These are phyloP conservation scores for Fomitopsis palustris DNA, from an alignment of 1,284 basidiomycete species.

Conservation along the genomic window DNA sequence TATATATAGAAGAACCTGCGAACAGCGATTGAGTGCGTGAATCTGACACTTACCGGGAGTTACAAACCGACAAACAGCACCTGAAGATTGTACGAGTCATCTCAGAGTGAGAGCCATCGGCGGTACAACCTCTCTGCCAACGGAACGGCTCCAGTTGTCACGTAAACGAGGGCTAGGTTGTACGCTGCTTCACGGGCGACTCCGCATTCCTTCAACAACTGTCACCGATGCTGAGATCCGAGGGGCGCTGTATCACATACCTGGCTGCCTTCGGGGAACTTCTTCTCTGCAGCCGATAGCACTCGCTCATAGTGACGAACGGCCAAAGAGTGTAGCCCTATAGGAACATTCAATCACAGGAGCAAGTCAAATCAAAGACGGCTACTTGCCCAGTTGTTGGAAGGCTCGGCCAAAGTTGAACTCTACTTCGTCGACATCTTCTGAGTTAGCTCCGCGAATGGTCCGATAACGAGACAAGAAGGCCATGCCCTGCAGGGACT, in stretches of 20 bases:
- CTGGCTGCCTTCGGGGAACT: slow-evolving; percentile 15
- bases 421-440: slow-evolving; percentile 74
- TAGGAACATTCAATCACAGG: not conserved
- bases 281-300: slow-evolving; percentile 53
- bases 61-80: not conserved
- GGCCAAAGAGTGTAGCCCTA: slow-evolving; percentile 79
- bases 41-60: not conserved
- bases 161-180: slow-evolving; percentile 82
- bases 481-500: slow-evolving; percentile 62
- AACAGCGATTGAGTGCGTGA: not conserved
- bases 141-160: slow-evolving; percentile 68
- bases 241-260: slow-evolving; percentile 15
- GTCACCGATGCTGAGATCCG: not conserved
- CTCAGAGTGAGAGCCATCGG: slow-evolving; percentile 62
- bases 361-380: not conserved
- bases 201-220: slow-evolving; percentile 32
- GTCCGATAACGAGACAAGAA: slow-evolving; percentile 78
- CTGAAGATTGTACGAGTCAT: not conserved
- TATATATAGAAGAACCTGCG: not conserved
- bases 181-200: slow-evolving; percentile 79
- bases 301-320: slow-evolving; percentile 81
- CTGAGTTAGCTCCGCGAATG: slow-evolving; percentile 40
- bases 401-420: slow-evolving; percentile 91
- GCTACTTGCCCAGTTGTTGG: slow-evolving; percentile 77
- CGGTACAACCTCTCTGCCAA: slow-evolving; percentile 64